phyloP scores from a whole-genome alignment of 768 basidiomycete genomes.

The Auricularia heimuer region DNA sequence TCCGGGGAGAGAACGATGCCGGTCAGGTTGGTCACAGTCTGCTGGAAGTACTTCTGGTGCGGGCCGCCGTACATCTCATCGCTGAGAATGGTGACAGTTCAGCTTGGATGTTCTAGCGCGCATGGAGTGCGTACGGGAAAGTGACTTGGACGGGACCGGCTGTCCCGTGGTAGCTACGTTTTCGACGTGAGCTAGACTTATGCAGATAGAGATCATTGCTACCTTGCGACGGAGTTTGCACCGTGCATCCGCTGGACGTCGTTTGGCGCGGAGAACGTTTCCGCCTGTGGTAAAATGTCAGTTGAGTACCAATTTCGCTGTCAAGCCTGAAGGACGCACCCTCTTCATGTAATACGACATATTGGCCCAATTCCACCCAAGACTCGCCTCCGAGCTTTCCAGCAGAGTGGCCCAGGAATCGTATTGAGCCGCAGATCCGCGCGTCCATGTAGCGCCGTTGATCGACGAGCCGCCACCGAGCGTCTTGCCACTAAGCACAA shows the following conservation, averaged over 20 bases:
- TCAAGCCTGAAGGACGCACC: slow-evolving; percentile 13
- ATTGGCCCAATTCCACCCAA: not conserved
- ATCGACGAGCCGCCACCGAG: slow-evolving; percentile 8
- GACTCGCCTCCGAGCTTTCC: slow-evolving; percentile 12
- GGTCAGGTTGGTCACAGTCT: slow-evolving; percentile 37
- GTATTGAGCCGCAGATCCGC: slow-evolving; percentile 35
- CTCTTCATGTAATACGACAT: slow-evolving; percentile 14
- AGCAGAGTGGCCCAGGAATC: slow-evolving; percentile 29
- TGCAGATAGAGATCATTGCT: not conserved
- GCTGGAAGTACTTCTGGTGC: slow-evolving; percentile 39
- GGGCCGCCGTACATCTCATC: slow-evolving; percentile 44
- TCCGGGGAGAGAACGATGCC: slow-evolving; percentile 40
- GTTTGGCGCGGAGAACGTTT: slow-evolving; percentile 39
- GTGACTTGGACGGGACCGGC: slow-evolving; percentile 45
- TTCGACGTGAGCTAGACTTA: not conserved
- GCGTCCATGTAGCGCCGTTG: slow-evolving; percentile 26
- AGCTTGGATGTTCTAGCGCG: not conserved
- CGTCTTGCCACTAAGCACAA: slow-evolving; percentile 5
- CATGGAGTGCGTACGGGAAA: slow-evolving; percentile 16
- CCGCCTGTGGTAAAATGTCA: slow-evolving; percentile 24
- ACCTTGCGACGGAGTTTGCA: slow-evolving; percentile 28
- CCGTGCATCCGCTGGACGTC: slow-evolving; percentile 35
- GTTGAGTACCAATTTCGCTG: not conserved
- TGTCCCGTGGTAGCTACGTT: slow-evolving; percentile 38
- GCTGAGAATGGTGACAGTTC: slow-evolving; percentile 4